phyloP scores from a whole-genome alignment of 768 basidiomycete species.

The Lactarius deliciosus region DNA sequence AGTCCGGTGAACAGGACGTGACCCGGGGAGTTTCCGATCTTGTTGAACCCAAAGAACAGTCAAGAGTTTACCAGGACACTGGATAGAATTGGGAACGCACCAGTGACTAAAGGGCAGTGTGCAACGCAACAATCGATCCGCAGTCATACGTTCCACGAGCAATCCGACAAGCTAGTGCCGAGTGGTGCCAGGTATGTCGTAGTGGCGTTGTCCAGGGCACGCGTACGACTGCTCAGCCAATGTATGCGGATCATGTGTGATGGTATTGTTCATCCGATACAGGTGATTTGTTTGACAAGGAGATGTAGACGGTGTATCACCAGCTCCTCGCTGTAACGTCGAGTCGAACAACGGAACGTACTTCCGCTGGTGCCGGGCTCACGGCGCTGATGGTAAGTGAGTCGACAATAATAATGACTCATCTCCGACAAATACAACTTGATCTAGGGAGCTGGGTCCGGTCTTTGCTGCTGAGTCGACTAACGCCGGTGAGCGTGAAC shows the following conservation, averaged over 20 bases:
- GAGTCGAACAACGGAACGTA: constrained; percentile 18
- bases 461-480: not conserved
- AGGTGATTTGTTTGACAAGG: constrained; percentile 13
- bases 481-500: not conserved
- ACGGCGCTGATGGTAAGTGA: constrained; percentile 17
- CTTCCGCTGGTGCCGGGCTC: constrained; percentile 11
- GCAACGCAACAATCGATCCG: not conserved
- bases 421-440: constrained; percentile 10
- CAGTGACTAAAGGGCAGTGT: constrained; percentile 13
- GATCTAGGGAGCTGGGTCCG: not conserved
- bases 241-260: constrained; percentile 10
- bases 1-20: not conserved
- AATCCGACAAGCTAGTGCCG: constrained; percentile 7
- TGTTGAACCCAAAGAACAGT: constrained; percentile 5
- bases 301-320: not conserved
- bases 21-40: constrained; percentile 13
- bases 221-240: not conserved
- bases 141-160: constrained; percentile 3
- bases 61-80: not conserved
- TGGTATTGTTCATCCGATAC: not conserved
- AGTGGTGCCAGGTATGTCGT: not conserved
- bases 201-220: not conserved
- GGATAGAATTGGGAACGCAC: constrained; percentile 8
- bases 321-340: constrained; percentile 6
- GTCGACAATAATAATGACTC: constrained; percentile 12